Base-by-base conservation (phyloP, 306 rosid genomes). In the Elaeagnus macrophylla region DNA sequence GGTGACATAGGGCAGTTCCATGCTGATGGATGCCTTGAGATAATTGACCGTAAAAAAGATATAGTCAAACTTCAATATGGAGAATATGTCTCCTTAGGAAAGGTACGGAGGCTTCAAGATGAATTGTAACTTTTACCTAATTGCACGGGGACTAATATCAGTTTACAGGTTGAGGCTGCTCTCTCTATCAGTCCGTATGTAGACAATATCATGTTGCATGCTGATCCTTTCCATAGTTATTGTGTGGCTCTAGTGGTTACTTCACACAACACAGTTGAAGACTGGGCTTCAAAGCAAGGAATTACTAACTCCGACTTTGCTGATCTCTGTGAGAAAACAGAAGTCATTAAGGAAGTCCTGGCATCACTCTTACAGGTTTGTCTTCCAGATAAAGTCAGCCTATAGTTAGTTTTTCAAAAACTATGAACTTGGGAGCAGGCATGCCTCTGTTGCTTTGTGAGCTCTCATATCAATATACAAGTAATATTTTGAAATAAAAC, bases 21-120 rank as follows among this genome's bases (percentile, higher is more conserved):
- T 61, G 39, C 71, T 53, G 96, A 91, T 67, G 99, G 99, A 48
- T 87, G 95, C 82, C 93, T 87, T 65, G 95, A 91, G 77, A 87
- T 91, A 67, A 79, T 87, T 75, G 96, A 87, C 75, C 83, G 96
- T 55, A 91, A 83, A 77, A 91, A 91, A 78, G 99, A 91, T 76
- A 91, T 91, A 45, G 89, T 91, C 71, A 91, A 91, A 69, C 89
- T 91, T 72, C 99, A 91, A 75, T 93, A 87, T 68, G 99, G 99
- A 71, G 95, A 91, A 68, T 91, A 91, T 57, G 94, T 91, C 75
- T 91, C 99, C 66, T 65, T 91, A 57, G 99, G 96, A 74, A 91
- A 91, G 99, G 99, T 82, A 75, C 18, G 65, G 25, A 38, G 16
- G 8, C 52, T 71, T 61, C 42, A 47, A 55, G 57, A 53, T 59